Evolutionary conservation across 1,284 basidiomycete genomes (phyloP).

Genomic region (Hymenochaete sp.): DNA sequence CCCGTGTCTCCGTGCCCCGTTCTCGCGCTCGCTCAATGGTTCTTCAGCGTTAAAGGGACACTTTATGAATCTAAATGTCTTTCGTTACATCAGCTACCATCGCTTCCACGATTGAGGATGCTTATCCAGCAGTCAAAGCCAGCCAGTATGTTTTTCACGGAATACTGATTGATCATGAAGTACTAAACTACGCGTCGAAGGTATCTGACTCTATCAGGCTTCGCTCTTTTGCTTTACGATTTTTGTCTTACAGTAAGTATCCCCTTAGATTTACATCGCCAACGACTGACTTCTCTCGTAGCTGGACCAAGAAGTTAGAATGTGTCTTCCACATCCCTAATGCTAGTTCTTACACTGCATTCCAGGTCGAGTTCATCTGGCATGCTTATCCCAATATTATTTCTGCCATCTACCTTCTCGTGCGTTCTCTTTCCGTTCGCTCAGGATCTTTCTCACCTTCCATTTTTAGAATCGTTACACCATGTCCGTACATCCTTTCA

Average conservation of each 20-base stretch:
- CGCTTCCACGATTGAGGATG: conserved; percentile 9
- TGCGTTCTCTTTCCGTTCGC: conserved; percentile 1
- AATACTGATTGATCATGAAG: not conserved
- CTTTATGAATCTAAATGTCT: too few relatives aligned
- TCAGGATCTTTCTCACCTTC: not conserved
- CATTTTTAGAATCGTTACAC: conserved; percentile 16
- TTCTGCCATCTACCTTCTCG: conserved; percentile 15
- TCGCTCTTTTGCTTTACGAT: conserved; percentile 16
- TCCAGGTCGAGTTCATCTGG: conserved; percentile 17
- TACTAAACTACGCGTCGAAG: not conserved
- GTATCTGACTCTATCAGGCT: conserved; percentile 16
- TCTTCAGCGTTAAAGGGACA: too few relatives aligned
- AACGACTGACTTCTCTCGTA: not conserved
- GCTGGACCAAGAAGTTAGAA: conserved; percentile 15
- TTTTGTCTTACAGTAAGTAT: conserved; percentile 15
- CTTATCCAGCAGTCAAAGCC: conserved; percentile 13
- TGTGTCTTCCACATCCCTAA: not conserved
- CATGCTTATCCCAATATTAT: conserved; percentile 13
- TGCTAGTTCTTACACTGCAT: not conserved
- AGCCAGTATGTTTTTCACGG: conserved; percentile 12
- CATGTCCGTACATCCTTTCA: conserved; percentile 8
- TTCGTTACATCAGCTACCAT: too few relatives aligned
- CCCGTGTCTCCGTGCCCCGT: too few relatives aligned
- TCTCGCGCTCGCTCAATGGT: too few relatives aligned
- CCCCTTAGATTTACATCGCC: not conserved